These are phyloP conservation scores for Ascoidea asiatica DNA, from an alignment of 805 yeast genomes.

Conservation along the genomic window DNA sequence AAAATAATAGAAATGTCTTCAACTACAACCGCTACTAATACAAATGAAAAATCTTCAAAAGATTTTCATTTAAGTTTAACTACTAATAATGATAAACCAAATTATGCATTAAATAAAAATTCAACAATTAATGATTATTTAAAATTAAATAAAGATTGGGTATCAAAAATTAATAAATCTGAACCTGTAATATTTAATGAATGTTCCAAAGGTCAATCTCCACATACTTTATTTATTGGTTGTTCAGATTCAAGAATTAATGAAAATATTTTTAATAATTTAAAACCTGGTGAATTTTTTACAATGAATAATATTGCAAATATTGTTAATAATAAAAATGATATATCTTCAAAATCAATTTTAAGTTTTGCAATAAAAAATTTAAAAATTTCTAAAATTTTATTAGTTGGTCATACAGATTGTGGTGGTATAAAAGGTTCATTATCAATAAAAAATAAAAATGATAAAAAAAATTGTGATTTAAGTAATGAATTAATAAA, in stretches of 20 bases:
- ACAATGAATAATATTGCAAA: slow-evolving; percentile 83
- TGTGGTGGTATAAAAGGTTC: slow-evolving; percentile 91
- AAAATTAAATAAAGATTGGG: slow-evolving; percentile 6
- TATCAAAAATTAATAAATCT: not conserved
- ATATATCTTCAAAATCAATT: slow-evolving; percentile 61
- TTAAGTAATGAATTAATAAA: not conserved
- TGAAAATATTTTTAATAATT: slow-evolving; percentile 56
- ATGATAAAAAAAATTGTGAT: not conserved
- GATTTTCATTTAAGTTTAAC: no score
- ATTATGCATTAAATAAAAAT: not conserved
- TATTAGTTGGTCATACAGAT: slow-evolving; percentile 88
- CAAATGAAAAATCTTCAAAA: no score
- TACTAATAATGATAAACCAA: no score
- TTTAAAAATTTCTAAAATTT: slow-evolving; percentile 62
- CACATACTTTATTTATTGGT: slow-evolving; percentile 87
- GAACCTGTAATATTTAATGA: not conserved
- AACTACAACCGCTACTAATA: no score
- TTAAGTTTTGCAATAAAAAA: slow-evolving; percentile 81
- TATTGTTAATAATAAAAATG: slow-evolving; percentile 42
- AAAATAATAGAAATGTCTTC: no score
- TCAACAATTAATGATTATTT: slow-evolving; percentile 7
- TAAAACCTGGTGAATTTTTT: slow-evolving; percentile 76
- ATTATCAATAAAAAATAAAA: slow-evolving; percentile 35
- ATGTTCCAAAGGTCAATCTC: slow-evolving; percentile 76
- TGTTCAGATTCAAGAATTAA: slow-evolving; percentile 88